Evolutionary conservation across 2,329 filamentous ascomycete genomes (phyloP).

Genomic region (Penicillium sp.): DNA sequence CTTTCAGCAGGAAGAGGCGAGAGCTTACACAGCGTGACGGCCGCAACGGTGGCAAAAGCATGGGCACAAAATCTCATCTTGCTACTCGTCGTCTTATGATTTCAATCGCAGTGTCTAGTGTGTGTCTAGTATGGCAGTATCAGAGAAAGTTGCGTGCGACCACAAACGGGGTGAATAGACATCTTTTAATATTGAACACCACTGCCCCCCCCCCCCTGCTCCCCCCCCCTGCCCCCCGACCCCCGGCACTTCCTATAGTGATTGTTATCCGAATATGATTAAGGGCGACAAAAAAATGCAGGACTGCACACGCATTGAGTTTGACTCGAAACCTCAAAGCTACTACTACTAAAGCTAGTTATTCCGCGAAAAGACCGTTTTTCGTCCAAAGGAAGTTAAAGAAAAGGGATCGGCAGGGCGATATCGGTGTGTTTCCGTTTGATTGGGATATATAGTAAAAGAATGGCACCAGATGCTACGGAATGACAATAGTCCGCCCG

Average conservation of each 20-base stretch:
- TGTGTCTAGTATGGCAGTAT: not conserved
- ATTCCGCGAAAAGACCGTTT: not conserved
- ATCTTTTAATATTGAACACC: not conserved
- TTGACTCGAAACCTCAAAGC: not conserved
- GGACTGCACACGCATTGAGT: not conserved
- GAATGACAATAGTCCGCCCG: not conserved
- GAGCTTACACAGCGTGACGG: not conserved
- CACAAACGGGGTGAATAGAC: not conserved
- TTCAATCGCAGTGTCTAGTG: not conserved
- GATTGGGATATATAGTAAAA: not conserved
- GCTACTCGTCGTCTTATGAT: not conserved
- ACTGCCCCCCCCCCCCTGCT: no score
- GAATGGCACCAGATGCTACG: not conserved
- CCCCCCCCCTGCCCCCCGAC: no score
- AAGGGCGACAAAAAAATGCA: not conserved
- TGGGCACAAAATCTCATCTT: not conserved
- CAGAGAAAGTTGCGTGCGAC: not conserved
- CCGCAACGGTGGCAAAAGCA: not conserved
- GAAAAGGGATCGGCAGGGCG: not conserved
- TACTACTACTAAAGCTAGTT: not conserved
- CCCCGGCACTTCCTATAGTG: no score
- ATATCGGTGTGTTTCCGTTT: not conserved
- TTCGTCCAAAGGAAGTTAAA: not conserved
- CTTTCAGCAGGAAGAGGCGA: not conserved
- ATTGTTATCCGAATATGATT: not conserved